Evolutionary conservation across 495 filamentous ascomycete genomes (phyloP).

Genomic region (Neurospora tetrasperma): DNA sequence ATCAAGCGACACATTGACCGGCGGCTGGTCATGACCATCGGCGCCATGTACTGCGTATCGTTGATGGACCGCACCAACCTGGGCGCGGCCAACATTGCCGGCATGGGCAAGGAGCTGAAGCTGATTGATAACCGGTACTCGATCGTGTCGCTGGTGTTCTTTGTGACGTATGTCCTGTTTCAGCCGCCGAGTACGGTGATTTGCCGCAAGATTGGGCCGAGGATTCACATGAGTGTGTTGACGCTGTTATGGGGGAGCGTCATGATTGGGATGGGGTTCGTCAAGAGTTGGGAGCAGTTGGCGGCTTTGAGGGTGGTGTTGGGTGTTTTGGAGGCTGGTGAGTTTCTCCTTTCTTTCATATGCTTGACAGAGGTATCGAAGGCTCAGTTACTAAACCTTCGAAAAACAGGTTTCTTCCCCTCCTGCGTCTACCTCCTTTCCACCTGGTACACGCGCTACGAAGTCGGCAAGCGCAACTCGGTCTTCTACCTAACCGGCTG

Average conservation of each 20-base stretch:
- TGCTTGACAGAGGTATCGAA: no score
- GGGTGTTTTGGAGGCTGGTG: conserved; percentile 53
- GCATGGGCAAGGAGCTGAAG: conserved; percentile 44
- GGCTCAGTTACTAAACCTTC: no score
- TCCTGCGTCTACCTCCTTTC: conserved; percentile 51
- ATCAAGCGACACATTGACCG: conserved; percentile 53
- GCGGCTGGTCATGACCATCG: conserved; percentile 53
- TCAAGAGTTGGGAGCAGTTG: conserved; percentile 39
- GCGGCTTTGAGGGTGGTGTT: conserved; percentile 47
- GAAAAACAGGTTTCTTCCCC: conserved; percentile 44
- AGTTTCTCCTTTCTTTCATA: background rate
- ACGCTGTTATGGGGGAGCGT: conserved; percentile 35
- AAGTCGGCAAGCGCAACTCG: conserved; percentile 54
- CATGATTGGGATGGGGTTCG: conserved; percentile 58
- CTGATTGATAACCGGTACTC: conserved; percentile 39
- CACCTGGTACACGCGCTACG: conserved; percentile 56
- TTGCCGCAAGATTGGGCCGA: conserved; percentile 50
- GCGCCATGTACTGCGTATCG: conserved; percentile 54
- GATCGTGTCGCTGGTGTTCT: conserved; percentile 54
- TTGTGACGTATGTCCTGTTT: conserved; percentile 53
- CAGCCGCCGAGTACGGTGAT: conserved; percentile 50
- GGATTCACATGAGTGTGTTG: conserved; percentile 44
- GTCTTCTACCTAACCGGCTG: conserved; percentile 56
- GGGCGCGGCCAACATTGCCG: conserved; percentile 51
- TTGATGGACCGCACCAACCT: conserved; percentile 64